These are phyloP conservation scores for Secale cereale DNA, from an alignment of 176 grass and related monocot species.

Conservation along the genomic window DNA sequence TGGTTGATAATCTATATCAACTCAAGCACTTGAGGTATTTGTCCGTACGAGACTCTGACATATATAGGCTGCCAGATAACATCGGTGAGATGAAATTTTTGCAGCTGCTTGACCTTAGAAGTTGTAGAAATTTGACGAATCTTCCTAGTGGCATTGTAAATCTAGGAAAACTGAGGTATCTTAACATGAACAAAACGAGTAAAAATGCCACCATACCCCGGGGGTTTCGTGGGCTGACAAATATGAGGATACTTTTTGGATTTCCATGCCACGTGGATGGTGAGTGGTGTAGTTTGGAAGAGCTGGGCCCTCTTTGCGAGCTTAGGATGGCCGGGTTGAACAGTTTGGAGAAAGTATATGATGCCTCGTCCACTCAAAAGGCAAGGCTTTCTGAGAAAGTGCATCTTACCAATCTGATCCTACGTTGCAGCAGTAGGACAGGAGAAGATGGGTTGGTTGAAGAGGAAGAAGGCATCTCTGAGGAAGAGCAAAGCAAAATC, in stretches of 20 bases:
- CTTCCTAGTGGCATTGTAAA: not conserved
- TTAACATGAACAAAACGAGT: not conserved
- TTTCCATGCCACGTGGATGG: not conserved
- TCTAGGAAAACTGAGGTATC: not conserved
- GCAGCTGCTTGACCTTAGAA: not conserved
- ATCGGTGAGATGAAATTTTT: not conserved
- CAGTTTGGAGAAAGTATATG: not conserved
- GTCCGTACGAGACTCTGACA: not conserved
- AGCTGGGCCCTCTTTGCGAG: not conserved
- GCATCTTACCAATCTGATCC: not conserved
- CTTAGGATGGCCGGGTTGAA: not conserved
- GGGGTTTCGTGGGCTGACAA: not conserved
- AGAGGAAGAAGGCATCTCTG: not conserved
- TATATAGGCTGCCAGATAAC: constrained; percentile 3
- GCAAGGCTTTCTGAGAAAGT: not conserved
- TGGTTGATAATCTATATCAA: not conserved
- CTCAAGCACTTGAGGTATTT: not conserved
- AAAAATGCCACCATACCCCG: not conserved
- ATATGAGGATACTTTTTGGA: not conserved
- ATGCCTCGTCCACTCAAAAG: not conserved
- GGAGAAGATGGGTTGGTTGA: no score
- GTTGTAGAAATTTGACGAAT: not conserved
- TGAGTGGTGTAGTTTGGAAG: not conserved
- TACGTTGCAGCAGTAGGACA: not conserved
- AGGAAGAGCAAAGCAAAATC: not conserved